Evolutionary conservation across 257 asterid species (phyloP).

Genomic region (Solanum sparsipilum): DNA sequence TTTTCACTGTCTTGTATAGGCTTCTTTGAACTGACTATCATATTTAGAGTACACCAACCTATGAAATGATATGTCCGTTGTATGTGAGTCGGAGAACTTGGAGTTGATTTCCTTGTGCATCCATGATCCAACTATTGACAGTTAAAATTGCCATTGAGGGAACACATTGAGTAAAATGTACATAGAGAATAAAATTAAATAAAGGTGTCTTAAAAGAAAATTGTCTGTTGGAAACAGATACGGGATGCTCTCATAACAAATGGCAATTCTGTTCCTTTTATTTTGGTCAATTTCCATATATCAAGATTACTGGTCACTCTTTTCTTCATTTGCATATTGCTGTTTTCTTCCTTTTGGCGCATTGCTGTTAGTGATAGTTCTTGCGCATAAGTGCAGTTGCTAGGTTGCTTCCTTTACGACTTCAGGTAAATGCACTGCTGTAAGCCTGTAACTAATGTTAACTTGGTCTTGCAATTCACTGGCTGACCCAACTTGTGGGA

Average conservation of each 20-base stretch:
- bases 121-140: neutral
- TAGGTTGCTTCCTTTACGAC: neutral
- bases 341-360: neutral
- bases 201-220: neutral
- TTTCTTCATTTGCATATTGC: neutral
- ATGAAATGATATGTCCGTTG: neutral
- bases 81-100: neutral
- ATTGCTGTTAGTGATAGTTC: neutral
- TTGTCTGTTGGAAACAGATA: neutral
- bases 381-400: neutral
- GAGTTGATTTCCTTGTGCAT: neutral
- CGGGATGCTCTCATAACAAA: neutral
- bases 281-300: neutral
- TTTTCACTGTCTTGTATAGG: neutral
- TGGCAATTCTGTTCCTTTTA: neutral
- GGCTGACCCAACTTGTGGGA: neutral
- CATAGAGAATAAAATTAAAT: neutral
- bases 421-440: neutral
- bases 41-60: neutral
- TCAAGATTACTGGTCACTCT: neutral
- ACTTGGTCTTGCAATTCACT: neutral
- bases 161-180: neutral
- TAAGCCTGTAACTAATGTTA: neutral
- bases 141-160: neutral
- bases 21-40: neutral